Conservation (phyloP, 257 asterid genomes). For the Solanum ossicruentum region DNA sequence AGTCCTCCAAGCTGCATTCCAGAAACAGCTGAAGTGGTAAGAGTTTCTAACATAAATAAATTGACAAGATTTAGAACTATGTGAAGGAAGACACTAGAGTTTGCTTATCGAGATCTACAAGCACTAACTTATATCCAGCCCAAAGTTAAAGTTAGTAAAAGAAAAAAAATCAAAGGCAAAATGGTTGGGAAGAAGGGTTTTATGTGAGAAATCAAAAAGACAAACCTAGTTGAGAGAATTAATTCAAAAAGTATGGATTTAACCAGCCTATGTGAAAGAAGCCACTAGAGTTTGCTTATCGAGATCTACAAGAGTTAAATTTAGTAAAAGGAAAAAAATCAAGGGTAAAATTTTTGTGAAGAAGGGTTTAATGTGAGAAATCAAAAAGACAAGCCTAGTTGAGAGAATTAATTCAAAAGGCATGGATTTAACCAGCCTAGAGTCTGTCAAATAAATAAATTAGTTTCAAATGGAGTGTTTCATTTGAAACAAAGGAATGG, state of each 20-base stretch:
- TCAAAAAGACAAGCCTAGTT: background rate
- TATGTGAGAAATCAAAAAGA: background rate
- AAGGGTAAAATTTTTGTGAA: background rate
- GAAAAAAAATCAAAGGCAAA: background rate
- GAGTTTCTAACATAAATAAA: background rate
- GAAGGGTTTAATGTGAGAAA: background rate
- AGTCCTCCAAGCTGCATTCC: conserved; percentile 65
- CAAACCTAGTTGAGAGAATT: background rate
- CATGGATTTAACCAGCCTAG: background rate
- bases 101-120: background rate
- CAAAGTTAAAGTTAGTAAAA: background rate
- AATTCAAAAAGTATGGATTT: background rate
- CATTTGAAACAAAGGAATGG: background rate
- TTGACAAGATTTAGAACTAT: background rate
- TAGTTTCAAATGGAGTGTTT: background rate
- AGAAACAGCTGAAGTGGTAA: background rate
- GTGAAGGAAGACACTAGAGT: background rate
- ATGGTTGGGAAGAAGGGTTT: background rate
- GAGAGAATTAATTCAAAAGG: background rate
- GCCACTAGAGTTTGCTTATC: background rate
- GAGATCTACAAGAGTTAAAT: background rate
- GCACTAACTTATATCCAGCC: background rate
- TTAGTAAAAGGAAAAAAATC: background rate
- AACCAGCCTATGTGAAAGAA: background rate
- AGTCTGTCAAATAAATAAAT: background rate